Conservation (phyloP, 768 basidiomycete species). For the Suillus fuscotomentosus region DNA sequence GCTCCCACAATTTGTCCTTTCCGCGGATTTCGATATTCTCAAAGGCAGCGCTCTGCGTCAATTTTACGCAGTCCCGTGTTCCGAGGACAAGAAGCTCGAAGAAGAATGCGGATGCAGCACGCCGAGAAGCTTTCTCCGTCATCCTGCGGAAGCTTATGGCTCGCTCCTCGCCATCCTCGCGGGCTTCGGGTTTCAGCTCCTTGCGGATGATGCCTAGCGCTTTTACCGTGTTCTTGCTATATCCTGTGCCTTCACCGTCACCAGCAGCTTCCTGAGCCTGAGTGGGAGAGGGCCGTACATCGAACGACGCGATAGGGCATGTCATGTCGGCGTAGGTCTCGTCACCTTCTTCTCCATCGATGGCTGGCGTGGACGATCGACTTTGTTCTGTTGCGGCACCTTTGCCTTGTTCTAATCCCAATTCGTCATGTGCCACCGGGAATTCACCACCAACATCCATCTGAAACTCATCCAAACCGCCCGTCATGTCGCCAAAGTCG, state of each 20-base stretch:
- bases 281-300: slow-evolving; percentile 56
- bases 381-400: slow-evolving; percentile 58
- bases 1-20: slow-evolving; percentile 86
- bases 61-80: slow-evolving; percentile 85
- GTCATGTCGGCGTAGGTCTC: slow-evolving; percentile 65
- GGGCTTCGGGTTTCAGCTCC: slow-evolving; percentile 58
- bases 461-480: slow-evolving; percentile 65
- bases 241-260: slow-evolving; percentile 65
- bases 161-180: slow-evolving; percentile 52
- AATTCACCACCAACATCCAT: slow-evolving; percentile 61
- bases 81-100: slow-evolving; percentile 95
- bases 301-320: slow-evolving; percentile 83
- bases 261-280: slow-evolving; percentile 44
- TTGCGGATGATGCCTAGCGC: slow-evolving; percentile 74
- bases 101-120: slow-evolving; percentile 95
- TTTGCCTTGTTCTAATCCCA: slow-evolving; percentile 38
- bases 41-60: slow-evolving; percentile 73
- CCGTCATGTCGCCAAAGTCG: slow-evolving; percentile 59
- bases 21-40: slow-evolving; percentile 83
- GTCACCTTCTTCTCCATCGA: slow-evolving; percentile 62
- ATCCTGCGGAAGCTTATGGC: slow-evolving; percentile 75
- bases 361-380: slow-evolving; percentile 65
- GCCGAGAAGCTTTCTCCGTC: slow-evolving; percentile 82
- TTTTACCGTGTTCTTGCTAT: slow-evolving; percentile 87
- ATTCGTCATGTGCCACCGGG: slow-evolving; percentile 27